phyloP scores from a whole-genome alignment of 192 early-diverging fungal genomes.

The Rhizoclosmatium sp. region DNA sequence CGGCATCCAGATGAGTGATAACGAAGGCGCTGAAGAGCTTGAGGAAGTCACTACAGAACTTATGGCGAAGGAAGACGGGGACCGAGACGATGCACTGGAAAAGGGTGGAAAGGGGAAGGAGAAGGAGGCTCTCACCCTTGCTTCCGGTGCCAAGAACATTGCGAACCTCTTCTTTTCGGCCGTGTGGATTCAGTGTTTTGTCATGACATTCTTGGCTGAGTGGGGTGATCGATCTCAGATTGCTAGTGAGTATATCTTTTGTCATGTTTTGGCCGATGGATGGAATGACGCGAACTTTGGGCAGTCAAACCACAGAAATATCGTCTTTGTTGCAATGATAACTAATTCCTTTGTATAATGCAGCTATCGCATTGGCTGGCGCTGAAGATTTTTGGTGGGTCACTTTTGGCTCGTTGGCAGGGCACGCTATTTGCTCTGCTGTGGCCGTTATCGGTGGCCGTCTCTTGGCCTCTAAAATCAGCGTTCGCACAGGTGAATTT shows the following conservation, averaged over 20 bases:
- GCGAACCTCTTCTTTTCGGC: conserved; percentile 77
- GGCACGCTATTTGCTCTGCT: conserved; percentile 92
- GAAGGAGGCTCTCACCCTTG: not conserved
- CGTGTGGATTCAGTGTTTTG: conserved; percentile 94
- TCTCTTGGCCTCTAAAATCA: conserved; percentile 83
- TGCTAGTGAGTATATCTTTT: conserved; percentile 62
- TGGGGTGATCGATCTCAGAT: conserved; percentile 99
- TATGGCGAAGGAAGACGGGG: conserved; percentile 68
- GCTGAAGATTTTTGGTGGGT: conserved; percentile 95
- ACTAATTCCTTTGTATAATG: conserved; percentile 10
- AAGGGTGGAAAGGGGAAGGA: not conserved
- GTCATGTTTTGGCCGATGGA: not conserved
- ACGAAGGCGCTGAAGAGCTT: conserved; percentile 90
- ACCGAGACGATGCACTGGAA: conserved; percentile 58
- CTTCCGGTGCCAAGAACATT: conserved; percentile 13
- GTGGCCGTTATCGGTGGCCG: conserved; percentile 94
- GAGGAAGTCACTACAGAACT: conserved; percentile 90
- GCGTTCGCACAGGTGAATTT: conserved; percentile 78
- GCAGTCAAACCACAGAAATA: too few species aligned
- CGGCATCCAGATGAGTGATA: conserved; percentile 83
- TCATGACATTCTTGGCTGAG: conserved; percentile 96
- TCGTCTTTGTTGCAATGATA: not conserved
- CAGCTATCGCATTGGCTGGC: conserved; percentile 90
- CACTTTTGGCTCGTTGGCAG: conserved; percentile 83
- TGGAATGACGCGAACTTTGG: too few species aligned